Evolutionary conservation across 495 filamentous ascomycete species (phyloP).

Genomic region (Chlorociboria aeruginascens): DNA sequence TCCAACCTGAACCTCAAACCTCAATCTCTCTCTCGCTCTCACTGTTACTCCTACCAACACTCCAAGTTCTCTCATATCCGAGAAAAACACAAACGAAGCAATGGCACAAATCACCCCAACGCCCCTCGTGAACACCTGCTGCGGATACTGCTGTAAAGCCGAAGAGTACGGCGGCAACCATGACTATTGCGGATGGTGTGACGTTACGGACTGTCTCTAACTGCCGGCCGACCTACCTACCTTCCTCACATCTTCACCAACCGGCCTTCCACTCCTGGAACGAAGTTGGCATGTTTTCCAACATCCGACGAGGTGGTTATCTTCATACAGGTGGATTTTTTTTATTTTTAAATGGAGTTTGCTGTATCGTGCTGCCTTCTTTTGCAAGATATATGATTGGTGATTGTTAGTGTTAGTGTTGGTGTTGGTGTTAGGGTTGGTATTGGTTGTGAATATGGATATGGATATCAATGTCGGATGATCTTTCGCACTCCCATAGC

Average conservation of each 20-base stretch:
- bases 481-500: too few relatives aligned
- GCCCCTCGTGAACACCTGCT: slow-evolving; percentile 17
- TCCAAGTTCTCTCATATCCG: neutral
- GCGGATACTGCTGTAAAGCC: slow-evolving; percentile 18
- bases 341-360: too few relatives aligned
- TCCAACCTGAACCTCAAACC: too few relatives aligned
- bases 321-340: too few relatives aligned
- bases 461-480: too few relatives aligned
- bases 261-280: neutral
- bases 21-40: too few relatives aligned
- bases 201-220: slow-evolving; percentile 10
- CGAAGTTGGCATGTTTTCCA: neutral
- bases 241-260: neutral
- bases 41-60: neutral
- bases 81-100: neutral
- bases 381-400: too few relatives aligned
- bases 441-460: too few relatives aligned
- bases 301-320: too few relatives aligned
- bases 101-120: slow-evolving; percentile 10
- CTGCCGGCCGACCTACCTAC: neutral
- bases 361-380: too few relatives aligned
- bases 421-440: too few relatives aligned
- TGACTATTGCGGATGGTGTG: slow-evolving; percentile 17
- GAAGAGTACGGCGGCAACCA: slow-evolving; percentile 12
- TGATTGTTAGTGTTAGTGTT: too few relatives aligned